These are phyloP conservation scores for Oryza officinalis DNA, from an alignment of 176 grass and related monocot genomes.

Conservation along the genomic window DNA sequence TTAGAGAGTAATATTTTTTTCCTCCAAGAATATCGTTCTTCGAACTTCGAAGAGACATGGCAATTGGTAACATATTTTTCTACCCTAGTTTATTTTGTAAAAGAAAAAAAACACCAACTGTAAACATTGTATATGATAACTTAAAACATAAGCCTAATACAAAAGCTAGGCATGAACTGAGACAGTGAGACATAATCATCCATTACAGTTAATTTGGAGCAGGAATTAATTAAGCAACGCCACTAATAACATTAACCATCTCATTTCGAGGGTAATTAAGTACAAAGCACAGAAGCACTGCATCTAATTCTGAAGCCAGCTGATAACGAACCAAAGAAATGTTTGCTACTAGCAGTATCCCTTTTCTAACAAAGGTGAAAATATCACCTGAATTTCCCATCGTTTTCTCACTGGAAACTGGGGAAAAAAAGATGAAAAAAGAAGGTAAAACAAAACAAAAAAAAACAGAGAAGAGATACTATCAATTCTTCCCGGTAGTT, in stretches of 20 bases:
- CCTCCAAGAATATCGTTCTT: no score
- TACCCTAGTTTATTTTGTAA: no score
- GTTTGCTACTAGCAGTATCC: constrained; percentile 3
- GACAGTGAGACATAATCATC: not conserved
- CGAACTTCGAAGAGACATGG: no score
- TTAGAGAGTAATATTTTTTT: no score
- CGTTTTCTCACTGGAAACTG: constrained; percentile 37
- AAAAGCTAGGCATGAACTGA: not conserved
- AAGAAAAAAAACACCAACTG: no score
- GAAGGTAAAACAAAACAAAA: not conserved
- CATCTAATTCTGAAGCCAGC: constrained; percentile 15
- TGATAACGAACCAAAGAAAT: constrained; percentile 33
- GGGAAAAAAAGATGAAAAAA: not conserved
- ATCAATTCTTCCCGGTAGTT: not conserved
- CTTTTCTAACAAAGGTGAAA: constrained; percentile 36
- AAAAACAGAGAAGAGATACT: not conserved
- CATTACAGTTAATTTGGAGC: not conserved
- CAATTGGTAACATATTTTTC: not conserved
- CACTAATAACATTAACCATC: not conserved
- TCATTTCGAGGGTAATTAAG: constrained; percentile 25
- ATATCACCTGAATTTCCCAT: constrained; percentile 21
- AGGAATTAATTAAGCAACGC: not conserved
- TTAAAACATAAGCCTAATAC: no score
- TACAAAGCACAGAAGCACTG: not conserved
- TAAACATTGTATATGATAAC: no score